Evolutionary conservation across 208 protist genomes (phyloP).

Genomic region (Acanthamoeba culbertsoni): DNA sequence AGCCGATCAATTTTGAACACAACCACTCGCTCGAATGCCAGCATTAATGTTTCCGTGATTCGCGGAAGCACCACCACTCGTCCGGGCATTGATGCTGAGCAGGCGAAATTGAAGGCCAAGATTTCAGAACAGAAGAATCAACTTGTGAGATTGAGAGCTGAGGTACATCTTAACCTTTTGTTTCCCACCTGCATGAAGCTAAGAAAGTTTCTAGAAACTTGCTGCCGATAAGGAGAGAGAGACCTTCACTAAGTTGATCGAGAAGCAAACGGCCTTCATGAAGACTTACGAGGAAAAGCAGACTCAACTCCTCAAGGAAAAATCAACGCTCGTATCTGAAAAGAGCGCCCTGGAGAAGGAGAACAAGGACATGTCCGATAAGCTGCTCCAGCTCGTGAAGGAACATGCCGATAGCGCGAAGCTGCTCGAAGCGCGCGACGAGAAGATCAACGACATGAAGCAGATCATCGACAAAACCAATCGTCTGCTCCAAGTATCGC

Average conservation of each 20-base stretch:
- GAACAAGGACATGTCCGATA: not conserved
- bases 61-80: not conserved
- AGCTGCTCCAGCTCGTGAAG: not conserved
- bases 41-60: not conserved
- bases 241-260: not conserved
- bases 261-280: not conserved
- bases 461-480: not conserved
- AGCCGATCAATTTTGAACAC: not conserved
- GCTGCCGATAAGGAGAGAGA: not conserved
- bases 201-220: not conserved
- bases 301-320: conserved; percentile 11
- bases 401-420: not conserved
- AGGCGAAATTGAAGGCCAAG: not conserved
- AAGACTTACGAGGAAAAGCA: conserved; percentile 45
- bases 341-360: conserved; percentile 40
- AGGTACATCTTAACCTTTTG: not conserved
- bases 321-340: not conserved
- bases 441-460: not conserved
- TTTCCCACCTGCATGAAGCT: not conserved
- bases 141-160: not conserved
- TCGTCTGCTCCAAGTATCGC: not conserved
- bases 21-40: not conserved
- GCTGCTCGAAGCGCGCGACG: not conserved
- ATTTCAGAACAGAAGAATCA: not conserved
- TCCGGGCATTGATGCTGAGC: not conserved